phyloP scores from a whole-genome alignment of 176 grass and related monocot species.

The Puya raimondii region DNA sequence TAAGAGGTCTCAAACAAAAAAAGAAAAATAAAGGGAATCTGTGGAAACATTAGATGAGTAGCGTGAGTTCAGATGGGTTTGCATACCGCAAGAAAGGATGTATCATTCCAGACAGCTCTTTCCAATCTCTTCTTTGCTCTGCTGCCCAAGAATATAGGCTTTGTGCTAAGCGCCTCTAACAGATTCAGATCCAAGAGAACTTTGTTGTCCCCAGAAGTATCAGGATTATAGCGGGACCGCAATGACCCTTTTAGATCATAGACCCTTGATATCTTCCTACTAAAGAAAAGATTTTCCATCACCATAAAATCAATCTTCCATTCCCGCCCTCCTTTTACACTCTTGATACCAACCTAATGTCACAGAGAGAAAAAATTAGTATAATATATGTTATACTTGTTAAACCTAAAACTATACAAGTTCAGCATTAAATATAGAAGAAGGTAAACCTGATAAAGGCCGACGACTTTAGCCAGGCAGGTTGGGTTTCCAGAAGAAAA shows the following conservation, averaged over 20 bases:
- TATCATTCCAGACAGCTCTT: constrained; percentile 90
- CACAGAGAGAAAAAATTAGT: constrained; percentile 4
- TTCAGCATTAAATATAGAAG: neutral
- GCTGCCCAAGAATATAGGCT: constrained; percentile 71
- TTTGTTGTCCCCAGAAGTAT: constrained; percentile 62
- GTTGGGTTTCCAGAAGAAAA: constrained; percentile 61
- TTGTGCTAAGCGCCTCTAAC: constrained; percentile 59
- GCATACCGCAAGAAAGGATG: constrained; percentile 79
- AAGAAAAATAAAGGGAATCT: neutral
- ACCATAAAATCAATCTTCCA: constrained; percentile 85
- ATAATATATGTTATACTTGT: neutral
- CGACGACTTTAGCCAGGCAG: constrained; percentile 77
- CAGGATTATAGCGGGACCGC: constrained; percentile 74
- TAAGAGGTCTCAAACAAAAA: neutral
- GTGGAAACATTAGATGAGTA: neutral
- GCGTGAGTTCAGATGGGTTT: neutral
- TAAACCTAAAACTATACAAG: neutral
- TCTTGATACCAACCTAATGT: constrained; percentile 64
- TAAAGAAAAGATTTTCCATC: constrained; percentile 91
- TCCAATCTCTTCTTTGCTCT: constrained; percentile 62
- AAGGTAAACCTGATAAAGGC: constrained; percentile 81
- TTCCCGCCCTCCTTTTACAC: constrained; percentile 66
- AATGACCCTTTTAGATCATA: constrained; percentile 93
- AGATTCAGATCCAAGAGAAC: constrained; percentile 90
- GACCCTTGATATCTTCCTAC: constrained; percentile 54